phyloP scores from a whole-genome alignment of 2,329 filamentous ascomycete genomes.

The Pezicula carpinea region DNA sequence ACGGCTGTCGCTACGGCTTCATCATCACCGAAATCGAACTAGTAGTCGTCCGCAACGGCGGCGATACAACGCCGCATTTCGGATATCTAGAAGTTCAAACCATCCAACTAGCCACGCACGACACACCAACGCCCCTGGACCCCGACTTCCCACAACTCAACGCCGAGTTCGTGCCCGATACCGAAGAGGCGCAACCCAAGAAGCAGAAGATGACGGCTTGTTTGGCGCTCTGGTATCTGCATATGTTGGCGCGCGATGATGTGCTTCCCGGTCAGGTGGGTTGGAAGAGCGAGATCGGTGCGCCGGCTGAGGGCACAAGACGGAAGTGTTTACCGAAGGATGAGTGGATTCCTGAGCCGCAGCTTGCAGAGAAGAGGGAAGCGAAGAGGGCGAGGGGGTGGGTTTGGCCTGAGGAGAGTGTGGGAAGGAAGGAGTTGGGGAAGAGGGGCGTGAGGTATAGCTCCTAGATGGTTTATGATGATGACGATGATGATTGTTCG shows the following conservation, averaged over 20 bases:
- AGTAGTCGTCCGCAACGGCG: conserved; percentile 80
- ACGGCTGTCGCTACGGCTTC: conserved; percentile 90
- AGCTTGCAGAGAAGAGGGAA: conserved; percentile 70
- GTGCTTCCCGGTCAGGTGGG: conserved; percentile 51
- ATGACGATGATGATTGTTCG: too few relatives aligned
- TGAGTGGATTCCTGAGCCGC: conserved; percentile 70
- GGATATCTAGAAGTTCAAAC: conserved; percentile 76
- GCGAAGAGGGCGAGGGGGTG: conserved; percentile 70
- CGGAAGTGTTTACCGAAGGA: conserved; percentile 67
- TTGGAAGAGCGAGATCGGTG: conserved; percentile 70
- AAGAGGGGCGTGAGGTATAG: conserved; percentile 57
- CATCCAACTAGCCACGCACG: conserved; percentile 48
- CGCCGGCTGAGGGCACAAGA: conserved; percentile 67
- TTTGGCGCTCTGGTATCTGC: conserved; percentile 73
- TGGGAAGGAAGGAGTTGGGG: conserved; percentile 68
- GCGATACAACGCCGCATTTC: conserved; percentile 69
- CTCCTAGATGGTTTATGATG: conserved; percentile 8
- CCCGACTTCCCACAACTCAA: conserved; percentile 19
- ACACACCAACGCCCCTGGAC: conserved; percentile 5
- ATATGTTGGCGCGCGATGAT: conserved; percentile 63
- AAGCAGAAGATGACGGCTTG: conserved; percentile 68
- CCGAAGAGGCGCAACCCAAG: conserved; percentile 32
- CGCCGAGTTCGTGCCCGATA: conserved; percentile 19
- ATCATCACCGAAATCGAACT: conserved; percentile 96
- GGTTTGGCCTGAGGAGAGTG: conserved; percentile 70